Evolutionary conservation across 305 asterid species (phyloP).

Genomic region (Rubia peregrina): DNA sequence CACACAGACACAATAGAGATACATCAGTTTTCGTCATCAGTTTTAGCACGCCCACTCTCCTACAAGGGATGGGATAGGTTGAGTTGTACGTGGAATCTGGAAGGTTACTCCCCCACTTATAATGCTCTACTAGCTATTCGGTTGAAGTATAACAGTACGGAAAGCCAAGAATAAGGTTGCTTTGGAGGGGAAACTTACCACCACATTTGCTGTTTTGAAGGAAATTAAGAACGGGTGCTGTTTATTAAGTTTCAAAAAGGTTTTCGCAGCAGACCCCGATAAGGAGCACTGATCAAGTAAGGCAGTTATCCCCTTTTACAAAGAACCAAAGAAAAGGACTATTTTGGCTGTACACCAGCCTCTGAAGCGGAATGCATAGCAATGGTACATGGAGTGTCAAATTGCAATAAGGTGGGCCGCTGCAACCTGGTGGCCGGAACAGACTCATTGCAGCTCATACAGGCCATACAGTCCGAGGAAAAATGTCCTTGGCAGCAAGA

Average conservation of each 20-base stretch:
- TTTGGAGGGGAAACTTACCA: not conserved
- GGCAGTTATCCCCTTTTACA: not conserved
- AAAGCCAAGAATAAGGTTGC: not conserved
- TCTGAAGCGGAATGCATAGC: not conserved
- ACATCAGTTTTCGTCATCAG: not conserved
- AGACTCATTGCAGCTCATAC: not conserved
- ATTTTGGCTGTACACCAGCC: not conserved
- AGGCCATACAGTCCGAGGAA: not conserved
- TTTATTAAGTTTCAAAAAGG: too few species aligned
- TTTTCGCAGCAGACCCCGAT: too few species aligned
- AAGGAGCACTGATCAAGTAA: too few species aligned
- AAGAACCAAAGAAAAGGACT: not conserved
- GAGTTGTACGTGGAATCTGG: too few species aligned
- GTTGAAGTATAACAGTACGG: not conserved
- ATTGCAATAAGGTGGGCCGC: not conserved
- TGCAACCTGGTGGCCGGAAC: not conserved
- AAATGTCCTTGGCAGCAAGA: not conserved
- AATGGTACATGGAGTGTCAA: not conserved
- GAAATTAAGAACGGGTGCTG: too few species aligned
- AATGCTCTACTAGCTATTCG: not conserved
- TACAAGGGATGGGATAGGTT: too few species aligned
- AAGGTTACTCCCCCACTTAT: too few species aligned
- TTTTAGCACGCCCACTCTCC: slow-evolving; percentile 5
- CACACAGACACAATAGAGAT: not conserved
- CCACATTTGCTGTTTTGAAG: not conserved